Percentiles rank a stretch among this genome's conserved stretches.
Evolutionary conservation across 495 filamentous ascomycete species (phyloP).

Genomic region (Bombardia bombarda): DNA sequence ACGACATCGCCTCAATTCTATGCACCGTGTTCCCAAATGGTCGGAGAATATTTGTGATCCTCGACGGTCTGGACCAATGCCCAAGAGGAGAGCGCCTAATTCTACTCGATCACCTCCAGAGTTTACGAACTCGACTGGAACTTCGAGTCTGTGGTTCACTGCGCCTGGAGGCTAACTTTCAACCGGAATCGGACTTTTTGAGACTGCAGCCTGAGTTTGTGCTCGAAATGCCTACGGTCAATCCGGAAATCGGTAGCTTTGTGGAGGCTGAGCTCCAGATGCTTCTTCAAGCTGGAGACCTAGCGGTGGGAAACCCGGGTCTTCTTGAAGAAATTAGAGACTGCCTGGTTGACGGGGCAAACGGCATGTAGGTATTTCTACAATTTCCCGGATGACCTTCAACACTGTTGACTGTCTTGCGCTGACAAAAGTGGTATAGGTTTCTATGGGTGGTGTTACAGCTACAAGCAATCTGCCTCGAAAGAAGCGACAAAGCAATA

Average conservation of each 20-base stretch:
- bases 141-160: constrained; percentile 27
- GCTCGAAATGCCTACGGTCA: constrained; percentile 24
- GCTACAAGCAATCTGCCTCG: not conserved
- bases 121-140: constrained; percentile 17
- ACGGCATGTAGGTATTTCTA: not conserved
- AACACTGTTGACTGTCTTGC: not conserved
- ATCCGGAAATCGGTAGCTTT: constrained; percentile 32
- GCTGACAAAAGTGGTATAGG: not conserved
- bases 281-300: not conserved
- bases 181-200: not conserved
- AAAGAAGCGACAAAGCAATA: not conserved
- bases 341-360: not conserved
- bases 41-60: constrained; percentile 20
- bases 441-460: not conserved
- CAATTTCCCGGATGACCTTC: no score
- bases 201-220: constrained; percentile 5
- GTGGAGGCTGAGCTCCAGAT: constrained; percentile 24
- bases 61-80: constrained; percentile 35
- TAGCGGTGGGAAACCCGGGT: not conserved
- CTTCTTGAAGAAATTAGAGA: not conserved
- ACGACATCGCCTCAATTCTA: constrained; percentile 11
- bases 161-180: constrained; percentile 19
- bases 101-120: constrained; percentile 16
- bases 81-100: constrained; percentile 12
- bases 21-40: constrained; percentile 10